Evolutionary conservation across 2,329 filamentous ascomycete species (phyloP).

Genomic region (Paecilomyces fulvus): DNA sequence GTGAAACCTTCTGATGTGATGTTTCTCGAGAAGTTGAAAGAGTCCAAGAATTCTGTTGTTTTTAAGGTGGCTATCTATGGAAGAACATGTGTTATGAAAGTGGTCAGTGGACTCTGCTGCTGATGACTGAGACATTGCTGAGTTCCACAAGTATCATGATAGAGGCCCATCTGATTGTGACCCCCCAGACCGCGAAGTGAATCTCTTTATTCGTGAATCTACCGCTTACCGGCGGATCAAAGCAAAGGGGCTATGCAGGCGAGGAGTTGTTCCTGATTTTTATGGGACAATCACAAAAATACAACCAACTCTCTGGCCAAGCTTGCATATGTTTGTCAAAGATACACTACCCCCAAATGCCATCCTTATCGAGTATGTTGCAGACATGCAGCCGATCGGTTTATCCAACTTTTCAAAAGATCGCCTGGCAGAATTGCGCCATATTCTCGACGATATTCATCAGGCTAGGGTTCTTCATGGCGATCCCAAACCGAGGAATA

Average conservation of each 20-base stretch:
- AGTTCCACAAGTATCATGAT: constrained; percentile 8
- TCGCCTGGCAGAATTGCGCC: constrained; percentile 1
- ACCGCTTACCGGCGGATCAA: constrained; percentile 11
- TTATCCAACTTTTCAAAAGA: constrained; percentile 6
- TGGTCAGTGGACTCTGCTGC: constrained; percentile 4
- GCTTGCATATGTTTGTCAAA: constrained; percentile 6
- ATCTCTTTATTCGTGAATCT: constrained; percentile 10
- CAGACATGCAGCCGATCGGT: constrained; percentile 5
- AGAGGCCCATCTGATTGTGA: constrained; percentile 4
- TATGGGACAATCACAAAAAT: constrained; percentile 10
- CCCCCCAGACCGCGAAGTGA: constrained; percentile 5
- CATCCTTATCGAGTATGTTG: constrained; percentile 10
- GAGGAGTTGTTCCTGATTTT: constrained; percentile 10
- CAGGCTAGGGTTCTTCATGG: constrained; percentile 8
- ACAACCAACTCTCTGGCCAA: constrained; percentile 4
- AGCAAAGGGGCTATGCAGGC: constrained; percentile 7
- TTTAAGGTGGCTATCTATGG: too few species aligned
- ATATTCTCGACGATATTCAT: constrained; percentile 8
- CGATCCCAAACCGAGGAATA: constrained; percentile 11
- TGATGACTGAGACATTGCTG: neutral
- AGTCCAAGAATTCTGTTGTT: too few species aligned
- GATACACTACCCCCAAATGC: constrained; percentile 10
- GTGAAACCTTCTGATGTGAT: too few species aligned
- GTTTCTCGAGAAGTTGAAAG: too few species aligned
- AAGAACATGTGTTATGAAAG: constrained; percentile 9